These are phyloP conservation scores for Ophiostoma montium DNA, from an alignment of 2,329 filamentous ascomycete species.

Conservation along the genomic window DNA sequence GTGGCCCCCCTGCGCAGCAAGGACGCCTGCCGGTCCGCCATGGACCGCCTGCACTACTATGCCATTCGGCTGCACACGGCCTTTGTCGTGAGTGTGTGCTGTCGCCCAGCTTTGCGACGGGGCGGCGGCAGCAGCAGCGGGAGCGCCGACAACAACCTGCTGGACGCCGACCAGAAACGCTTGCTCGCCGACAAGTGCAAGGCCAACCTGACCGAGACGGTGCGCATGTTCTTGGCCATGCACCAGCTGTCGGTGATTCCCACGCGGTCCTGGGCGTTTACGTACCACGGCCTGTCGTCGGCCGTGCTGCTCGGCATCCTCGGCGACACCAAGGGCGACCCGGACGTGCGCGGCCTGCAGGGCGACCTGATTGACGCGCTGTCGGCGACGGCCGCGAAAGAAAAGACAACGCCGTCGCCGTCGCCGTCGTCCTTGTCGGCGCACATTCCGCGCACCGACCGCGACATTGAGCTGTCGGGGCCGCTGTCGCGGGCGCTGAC, in stretches of 20 bases:
- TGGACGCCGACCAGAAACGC: conserved; percentile 38
- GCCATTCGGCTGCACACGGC: conserved; percentile 51
- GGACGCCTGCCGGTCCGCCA: conserved; percentile 47
- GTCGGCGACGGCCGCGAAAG: conserved; percentile 50
- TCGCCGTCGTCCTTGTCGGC: conserved; percentile 32
- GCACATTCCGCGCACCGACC: conserved; percentile 40
- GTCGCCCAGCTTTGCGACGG: conserved; percentile 47
- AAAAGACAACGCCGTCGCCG: conserved; percentile 35
- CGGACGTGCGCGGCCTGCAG: conserved; percentile 48
- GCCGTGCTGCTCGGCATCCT: conserved; percentile 49
- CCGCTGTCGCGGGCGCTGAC: conserved; percentile 46
- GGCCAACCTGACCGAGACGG: conserved; percentile 47
- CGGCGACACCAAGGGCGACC: conserved; percentile 48
- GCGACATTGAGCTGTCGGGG: conserved; percentile 47
- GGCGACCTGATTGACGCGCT: conserved; percentile 49
- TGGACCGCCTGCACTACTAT: conserved; percentile 49
- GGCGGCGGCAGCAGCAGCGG: conserved; percentile 37
- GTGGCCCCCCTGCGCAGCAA: conserved; percentile 41
- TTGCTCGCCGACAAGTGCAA: conserved; percentile 45
- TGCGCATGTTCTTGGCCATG: conserved; percentile 56
- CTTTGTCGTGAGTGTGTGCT: conserved; percentile 51
- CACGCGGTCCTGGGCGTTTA: conserved; percentile 54
- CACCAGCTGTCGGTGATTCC: conserved; percentile 53
- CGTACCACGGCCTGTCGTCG: conserved; percentile 52
- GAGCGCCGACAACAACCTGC: conserved; percentile 29